These are phyloP conservation scores for Lentinus polychrous DNA, from an alignment of 1,284 basidiomycete genomes.

Conservation along the genomic window DNA sequence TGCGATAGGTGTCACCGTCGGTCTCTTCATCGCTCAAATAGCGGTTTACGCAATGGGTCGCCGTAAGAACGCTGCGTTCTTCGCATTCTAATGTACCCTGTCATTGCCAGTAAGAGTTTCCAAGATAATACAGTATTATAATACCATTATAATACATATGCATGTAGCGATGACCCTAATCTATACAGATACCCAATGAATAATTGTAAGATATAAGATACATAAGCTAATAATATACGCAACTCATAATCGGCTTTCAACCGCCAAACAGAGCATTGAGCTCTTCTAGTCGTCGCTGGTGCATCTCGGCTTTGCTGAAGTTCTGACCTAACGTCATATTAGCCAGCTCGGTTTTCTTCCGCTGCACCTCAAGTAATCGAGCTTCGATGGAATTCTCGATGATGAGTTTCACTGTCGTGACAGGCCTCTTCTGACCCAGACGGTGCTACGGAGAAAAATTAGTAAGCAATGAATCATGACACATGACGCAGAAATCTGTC, in stretches of 20 bases:
- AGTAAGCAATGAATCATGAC: constrained; percentile 3
- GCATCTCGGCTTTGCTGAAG: constrained; percentile 77
- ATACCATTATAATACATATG: constrained; percentile 3
- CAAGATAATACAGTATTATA: constrained; percentile 19
- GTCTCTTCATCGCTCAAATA: constrained; percentile 75
- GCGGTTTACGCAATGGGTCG: constrained; percentile 72
- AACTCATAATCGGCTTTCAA: constrained; percentile 18
- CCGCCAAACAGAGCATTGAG: constrained; percentile 60
- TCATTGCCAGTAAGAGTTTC: neutral
- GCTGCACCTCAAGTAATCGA: constrained; percentile 83
- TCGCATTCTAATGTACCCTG: constrained; percentile 55
- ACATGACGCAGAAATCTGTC: neutral
- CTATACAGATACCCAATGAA: neutral
- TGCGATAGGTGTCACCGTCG: constrained; percentile 82
- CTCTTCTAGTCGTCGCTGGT: constrained; percentile 80
- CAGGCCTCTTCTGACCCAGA: constrained; percentile 86
- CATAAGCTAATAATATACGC: constrained; percentile 7
- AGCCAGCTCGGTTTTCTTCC: constrained; percentile 89
- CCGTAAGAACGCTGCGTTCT: constrained; percentile 66
- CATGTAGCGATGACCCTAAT: neutral
- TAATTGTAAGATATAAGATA: constrained; percentile 2
- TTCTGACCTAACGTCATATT: constrained; percentile 83
- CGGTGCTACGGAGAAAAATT: constrained; percentile 61
- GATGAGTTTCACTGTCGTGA: constrained; percentile 87
- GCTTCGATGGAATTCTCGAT: constrained; percentile 94